Percentiles rank a stretch among this genome's conserved stretches.
phyloP scores from a whole-genome alignment of 2,329 filamentous ascomycete genomes.

The Fusarium tanahbumbuense region DNA sequence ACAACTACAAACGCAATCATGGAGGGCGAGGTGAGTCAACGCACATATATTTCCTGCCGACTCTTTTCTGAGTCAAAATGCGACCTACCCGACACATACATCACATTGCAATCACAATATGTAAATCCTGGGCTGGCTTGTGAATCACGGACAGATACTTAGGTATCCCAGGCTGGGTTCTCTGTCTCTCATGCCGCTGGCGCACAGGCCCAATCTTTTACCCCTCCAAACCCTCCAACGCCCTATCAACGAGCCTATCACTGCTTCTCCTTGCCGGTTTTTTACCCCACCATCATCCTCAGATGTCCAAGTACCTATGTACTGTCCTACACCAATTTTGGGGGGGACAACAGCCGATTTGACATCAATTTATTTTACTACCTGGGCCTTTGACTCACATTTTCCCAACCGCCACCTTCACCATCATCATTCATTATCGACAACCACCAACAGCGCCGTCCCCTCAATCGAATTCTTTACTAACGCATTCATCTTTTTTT shows the following conservation, averaged over 20 bases:
- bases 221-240: slow-evolving; percentile 41
- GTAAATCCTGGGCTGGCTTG: slow-evolving; percentile 4
- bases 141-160: slow-evolving; percentile 22
- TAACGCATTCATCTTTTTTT: slow-evolving; percentile 32
- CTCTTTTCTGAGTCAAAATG: neutral
- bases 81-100: neutral
- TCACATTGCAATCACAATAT: neutral
- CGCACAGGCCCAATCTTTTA: slow-evolving; percentile 36
- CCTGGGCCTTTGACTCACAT: slow-evolving; percentile 45
- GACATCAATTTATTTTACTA: slow-evolving; percentile 37
- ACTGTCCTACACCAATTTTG: slow-evolving; percentile 40
- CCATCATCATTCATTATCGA: slow-evolving; percentile 16
- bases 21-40: slow-evolving; percentile 44
- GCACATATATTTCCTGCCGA: neutral
- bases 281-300: slow-evolving; percentile 27
- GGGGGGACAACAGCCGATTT: slow-evolving; percentile 29
- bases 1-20: slow-evolving; percentile 25
- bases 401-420: slow-evolving; percentile 45
- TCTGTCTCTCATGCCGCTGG: slow-evolving; percentile 9
- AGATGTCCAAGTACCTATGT: slow-evolving; percentile 39
- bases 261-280: slow-evolving; percentile 10
- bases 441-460: slow-evolving; percentile 13
- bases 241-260: slow-evolving; percentile 36
- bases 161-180: slow-evolving; percentile 1
- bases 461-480: slow-evolving; percentile 18